phyloP scores from a whole-genome alignment of 1,284 basidiomycete genomes.

The Moesziomyces sp. region DNA sequence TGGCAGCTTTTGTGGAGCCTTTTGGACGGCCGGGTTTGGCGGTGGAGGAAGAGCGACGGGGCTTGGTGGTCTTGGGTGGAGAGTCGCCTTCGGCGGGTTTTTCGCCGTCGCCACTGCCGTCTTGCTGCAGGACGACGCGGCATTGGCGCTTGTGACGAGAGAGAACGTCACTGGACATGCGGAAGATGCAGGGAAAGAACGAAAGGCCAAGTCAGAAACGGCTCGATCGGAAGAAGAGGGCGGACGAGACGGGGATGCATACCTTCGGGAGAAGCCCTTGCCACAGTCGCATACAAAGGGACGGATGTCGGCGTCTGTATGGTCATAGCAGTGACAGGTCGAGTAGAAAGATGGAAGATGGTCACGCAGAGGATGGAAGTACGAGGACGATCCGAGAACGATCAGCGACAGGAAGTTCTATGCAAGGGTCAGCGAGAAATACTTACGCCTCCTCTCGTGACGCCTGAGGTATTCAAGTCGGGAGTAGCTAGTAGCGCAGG shows the following conservation, averaged over 20 bases:
- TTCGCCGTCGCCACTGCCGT: slow-evolving; percentile 42
- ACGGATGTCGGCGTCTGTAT: slow-evolving; percentile 62
- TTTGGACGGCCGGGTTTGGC: slow-evolving; percentile 50
- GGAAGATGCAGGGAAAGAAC: neutral
- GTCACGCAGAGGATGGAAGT: neutral
- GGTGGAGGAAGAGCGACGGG: slow-evolving; percentile 40
- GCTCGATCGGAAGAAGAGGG: too few relatives aligned
- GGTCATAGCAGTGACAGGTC: too few relatives aligned
- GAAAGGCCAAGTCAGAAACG: neutral
- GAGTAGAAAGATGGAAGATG: neutral
- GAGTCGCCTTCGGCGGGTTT: slow-evolving; percentile 35
- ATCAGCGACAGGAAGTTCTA: neutral
- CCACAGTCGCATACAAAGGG: slow-evolving; percentile 66
- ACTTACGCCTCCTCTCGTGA: slow-evolving; percentile 64
- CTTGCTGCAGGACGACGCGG: slow-evolving; percentile 51
- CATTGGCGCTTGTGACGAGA: slow-evolving; percentile 66
- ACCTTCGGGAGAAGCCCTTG: slow-evolving; percentile 65
- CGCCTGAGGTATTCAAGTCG: slow-evolving; percentile 65
- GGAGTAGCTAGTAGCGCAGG: slow-evolving; percentile 65
- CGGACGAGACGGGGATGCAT: slow-evolving; percentile 6
- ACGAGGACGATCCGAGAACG: neutral
- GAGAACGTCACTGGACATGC: slow-evolving; percentile 55
- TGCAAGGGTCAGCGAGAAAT: neutral
- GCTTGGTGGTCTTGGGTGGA: slow-evolving; percentile 41
- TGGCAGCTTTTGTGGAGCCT: slow-evolving; percentile 49